phyloP scores from a whole-genome alignment of 108 stramenopile species.

The Poteriospumella lacustris region DNA sequence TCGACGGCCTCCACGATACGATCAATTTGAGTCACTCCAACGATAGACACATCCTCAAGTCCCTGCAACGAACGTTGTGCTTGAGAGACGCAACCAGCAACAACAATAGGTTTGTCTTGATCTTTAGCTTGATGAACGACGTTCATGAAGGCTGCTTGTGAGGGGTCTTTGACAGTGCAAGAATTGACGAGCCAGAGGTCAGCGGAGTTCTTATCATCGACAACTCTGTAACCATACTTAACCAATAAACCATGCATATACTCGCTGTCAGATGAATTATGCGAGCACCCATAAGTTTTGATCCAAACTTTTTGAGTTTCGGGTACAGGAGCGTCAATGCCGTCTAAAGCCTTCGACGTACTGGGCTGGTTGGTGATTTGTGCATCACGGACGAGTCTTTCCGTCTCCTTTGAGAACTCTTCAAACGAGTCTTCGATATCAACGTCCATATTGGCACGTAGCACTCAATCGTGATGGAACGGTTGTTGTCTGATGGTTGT shows the following conservation, averaged over 20 bases:
- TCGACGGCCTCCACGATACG: conserved; percentile 47
- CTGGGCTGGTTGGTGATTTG: neutral
- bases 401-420: neutral
- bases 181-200: conserved; percentile 47
- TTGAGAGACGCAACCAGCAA: conserved; percentile 54
- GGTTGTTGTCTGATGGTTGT: too few relatives aligned
- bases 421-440: neutral
- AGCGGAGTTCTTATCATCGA: neutral
- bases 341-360: neutral
- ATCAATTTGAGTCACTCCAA: conserved; percentile 52
- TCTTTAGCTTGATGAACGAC: conserved; percentile 26
- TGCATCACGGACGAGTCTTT: neutral
- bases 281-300: conserved; percentile 50
- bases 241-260: conserved; percentile 50
- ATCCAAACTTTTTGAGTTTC: conserved; percentile 35
- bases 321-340: conserved; percentile 12
- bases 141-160: conserved; percentile 39
- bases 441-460: neutral
- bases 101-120: conserved; percentile 34
- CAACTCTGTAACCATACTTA: conserved; percentile 42
- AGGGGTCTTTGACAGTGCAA: conserved; percentile 56
- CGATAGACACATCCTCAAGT: conserved; percentile 28
- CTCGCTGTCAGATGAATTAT: conserved; percentile 51
- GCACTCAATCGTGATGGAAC: too few relatives aligned
- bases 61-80: conserved; percentile 36